phyloP scores from a whole-genome alignment of 176 grass and related monocot species.

The sorghum (Sorghum bicolor) region Sorghum_bicolor_NCBIv3 NC_012874.2:5316001-5316500 shows the following conservation, averaged over 20 bases:
- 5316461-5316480: constrained; percentile 82
- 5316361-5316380: constrained; percentile 2
- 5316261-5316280: no score
- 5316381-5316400: constrained; percentile 55
- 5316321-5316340: no score
- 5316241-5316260: constrained; percentile 72
- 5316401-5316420: constrained; percentile 65
- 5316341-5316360: neutral
- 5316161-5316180: constrained; percentile 60
- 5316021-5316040: constrained; percentile 47
- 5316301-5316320: no score
- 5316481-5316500: constrained; percentile 86
- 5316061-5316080: constrained; percentile 66
- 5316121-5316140: constrained; percentile 92
- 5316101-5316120: constrained; percentile 68
- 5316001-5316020: constrained; percentile 80
- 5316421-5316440: constrained; percentile 49
- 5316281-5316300: no score
- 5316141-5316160: constrained; percentile 70
- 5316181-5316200: constrained; percentile 32
- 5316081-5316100: constrained; percentile 13
- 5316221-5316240: constrained; percentile 56
- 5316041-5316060: constrained; percentile 79
- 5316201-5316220: constrained; percentile 49
- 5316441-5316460: constrained; percentile 21